phyloP scores from a whole-genome alignment of 306 rosid species.

The Trifolium fragiferum region DNA sequence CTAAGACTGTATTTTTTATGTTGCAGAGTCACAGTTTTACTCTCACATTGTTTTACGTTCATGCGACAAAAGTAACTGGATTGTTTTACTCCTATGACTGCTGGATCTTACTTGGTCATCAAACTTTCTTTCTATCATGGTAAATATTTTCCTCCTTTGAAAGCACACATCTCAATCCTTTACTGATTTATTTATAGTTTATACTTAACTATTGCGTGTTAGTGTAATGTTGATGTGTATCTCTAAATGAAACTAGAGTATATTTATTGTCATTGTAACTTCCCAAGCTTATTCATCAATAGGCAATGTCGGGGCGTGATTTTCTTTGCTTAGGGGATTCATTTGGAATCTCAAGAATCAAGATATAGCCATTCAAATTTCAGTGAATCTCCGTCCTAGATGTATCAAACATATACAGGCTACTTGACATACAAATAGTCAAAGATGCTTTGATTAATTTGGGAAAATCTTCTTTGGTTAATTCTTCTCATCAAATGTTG shows the following conservation, averaged over 20 bases:
- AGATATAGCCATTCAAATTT: not conserved
- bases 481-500: not conserved
- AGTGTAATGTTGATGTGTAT: not conserved
- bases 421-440: not conserved
- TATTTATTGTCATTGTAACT: not conserved
- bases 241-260: not conserved
- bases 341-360: not conserved
- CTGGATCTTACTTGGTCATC: not conserved
- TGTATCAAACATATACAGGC: not conserved
- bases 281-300: not conserved
- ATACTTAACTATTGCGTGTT: not conserved
- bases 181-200: not conserved
- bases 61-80: not conserved
- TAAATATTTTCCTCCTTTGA: not conserved
- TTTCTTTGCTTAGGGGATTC: not conserved
- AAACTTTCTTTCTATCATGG: not conserved
- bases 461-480: not conserved
- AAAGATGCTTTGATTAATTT: not conserved
- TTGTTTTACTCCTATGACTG: not conserved
- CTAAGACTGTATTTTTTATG: too few relatives aligned
- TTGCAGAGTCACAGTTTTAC: not conserved
- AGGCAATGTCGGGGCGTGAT: not conserved
- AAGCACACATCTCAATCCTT: too few relatives aligned
- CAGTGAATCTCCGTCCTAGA: not conserved
- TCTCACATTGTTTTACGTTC: not conserved